Evolutionary conservation across 2,329 filamentous ascomycete genomes (phyloP), one percentile per base, ranked within the genome.

Genomic region (Penicillium thymicola): DNA sequence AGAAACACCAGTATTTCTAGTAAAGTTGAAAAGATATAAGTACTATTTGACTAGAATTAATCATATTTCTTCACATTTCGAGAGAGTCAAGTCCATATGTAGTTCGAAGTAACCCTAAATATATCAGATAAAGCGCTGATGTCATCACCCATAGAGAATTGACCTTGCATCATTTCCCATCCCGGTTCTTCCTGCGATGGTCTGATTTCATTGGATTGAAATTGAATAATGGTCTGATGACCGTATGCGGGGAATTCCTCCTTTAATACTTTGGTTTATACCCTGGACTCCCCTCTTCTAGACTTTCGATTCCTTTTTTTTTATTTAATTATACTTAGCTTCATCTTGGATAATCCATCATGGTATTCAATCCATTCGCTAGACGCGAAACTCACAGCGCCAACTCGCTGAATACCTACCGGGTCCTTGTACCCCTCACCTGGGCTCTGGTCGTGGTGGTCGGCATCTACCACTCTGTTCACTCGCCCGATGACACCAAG

Each of bases 361-460:
- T 66, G 64, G 54, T 57, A 9, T 65, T 85, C 71, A 94, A 94
- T 72, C 90, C 90, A 28, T 94, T 94, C 76, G 79, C 82, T 58
- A 86, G 82, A 74, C 85, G 85, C 67, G 88, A 92, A 58, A 80
- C 83, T 18, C 86, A 90, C 70, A 81, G 81, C 59, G 73, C 76
- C 30, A 78, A 79, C 59, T 80, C 85, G 49, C 78, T 96, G 65
- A 78, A 85, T 62, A 79, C 85, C 36, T 94, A 94, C 82, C 92
- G 90, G 74, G 76, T 91, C 70, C 76, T 92, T 59, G 90, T 89
- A 4, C 81, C 87, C 42, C 59, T 91, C 49, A 87, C 86, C 36
- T 96, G 90, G 88, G 75, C 90, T 28, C 76, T 95, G 43, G 83
- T 90, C 38, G 78, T 94, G 53, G 73, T 90, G 65, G 81, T 86